Conservation (phyloP, 768 basidiomycete species). For the Saitozyma sp. region DNA sequence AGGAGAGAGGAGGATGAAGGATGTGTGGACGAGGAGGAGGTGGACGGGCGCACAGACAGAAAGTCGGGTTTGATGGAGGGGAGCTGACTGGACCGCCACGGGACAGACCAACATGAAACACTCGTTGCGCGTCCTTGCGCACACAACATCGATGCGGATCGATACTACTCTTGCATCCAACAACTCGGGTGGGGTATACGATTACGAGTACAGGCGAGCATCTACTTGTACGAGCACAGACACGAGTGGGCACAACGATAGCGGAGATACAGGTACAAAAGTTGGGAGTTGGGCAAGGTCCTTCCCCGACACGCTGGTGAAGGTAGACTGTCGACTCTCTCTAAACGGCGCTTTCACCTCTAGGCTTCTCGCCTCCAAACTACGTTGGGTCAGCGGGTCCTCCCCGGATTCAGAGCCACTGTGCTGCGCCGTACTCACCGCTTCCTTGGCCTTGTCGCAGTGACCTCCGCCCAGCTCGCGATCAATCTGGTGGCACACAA, state of each 20-base stretch:
- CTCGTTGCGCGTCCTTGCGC: too few species aligned
- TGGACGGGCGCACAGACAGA: too few species aligned
- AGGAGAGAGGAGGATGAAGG: background rate
- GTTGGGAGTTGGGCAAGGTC: slow-evolving; percentile 6
- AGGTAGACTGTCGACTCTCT: background rate
- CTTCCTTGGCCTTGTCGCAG: slow-evolving; percentile 60
- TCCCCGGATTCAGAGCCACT: background rate
- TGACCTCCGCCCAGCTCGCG: slow-evolving; percentile 60
- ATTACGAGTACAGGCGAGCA: too few species aligned
- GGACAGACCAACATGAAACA: too few species aligned
- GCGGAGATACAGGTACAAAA: background rate
- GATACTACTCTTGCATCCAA: too few species aligned
- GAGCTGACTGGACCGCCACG: too few species aligned
- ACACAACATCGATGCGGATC: too few species aligned
- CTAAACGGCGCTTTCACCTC: background rate
- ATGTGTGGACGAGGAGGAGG: background rate
- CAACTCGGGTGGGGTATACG: too few species aligned
- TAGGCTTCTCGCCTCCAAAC: slow-evolving; percentile 12
- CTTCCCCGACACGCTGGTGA: background rate
- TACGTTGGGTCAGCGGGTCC: background rate
- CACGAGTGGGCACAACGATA: background rate
- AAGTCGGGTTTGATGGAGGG: too few species aligned
- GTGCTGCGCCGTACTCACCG: slow-evolving; percentile 55
- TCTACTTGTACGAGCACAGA: too few species aligned
- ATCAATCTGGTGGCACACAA: slow-evolving; percentile 69